Conservation (phyloP, 129 eudicot genomes). For the Chrysanthemum seticuspe region DNA sequence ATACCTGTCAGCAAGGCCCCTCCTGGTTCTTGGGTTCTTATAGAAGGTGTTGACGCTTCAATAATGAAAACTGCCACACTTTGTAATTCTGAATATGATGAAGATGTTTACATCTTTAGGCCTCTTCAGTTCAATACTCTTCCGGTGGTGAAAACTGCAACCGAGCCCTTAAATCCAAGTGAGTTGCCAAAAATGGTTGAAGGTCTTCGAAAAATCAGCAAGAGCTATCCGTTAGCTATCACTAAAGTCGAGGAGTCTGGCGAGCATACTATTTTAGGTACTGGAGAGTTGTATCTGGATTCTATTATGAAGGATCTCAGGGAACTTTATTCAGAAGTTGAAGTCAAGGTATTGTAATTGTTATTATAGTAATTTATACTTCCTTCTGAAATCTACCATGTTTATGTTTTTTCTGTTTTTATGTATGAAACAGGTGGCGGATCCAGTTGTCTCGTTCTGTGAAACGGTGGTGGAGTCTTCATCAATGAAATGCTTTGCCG, state of each 20-base stretch:
- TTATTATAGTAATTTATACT: neutral
- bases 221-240: conserved; percentile 94
- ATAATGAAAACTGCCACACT: conserved; percentile 99
- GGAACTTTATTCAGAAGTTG: conserved; percentile 98
- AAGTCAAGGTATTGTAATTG: conserved; percentile 68
- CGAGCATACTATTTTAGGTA: conserved; percentile 97
- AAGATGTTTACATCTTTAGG: conserved; percentile 86
- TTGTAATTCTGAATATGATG: conserved; percentile 67
- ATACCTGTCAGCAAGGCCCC: conserved; percentile 90
- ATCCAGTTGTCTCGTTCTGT: conserved; percentile 97
- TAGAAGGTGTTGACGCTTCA: conserved; percentile 99
- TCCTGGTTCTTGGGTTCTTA: conserved; percentile 99
- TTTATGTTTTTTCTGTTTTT: neutral
- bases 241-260: conserved; percentile 99
- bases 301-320: conserved; percentile 98
- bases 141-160: conserved; percentile 98
- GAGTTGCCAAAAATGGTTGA: conserved; percentile 99
- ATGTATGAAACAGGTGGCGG: conserved; percentile 69
- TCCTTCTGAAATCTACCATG: neutral
- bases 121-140: conserved; percentile 96
- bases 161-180: conserved; percentile 97
- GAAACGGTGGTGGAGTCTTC: conserved; percentile 98
- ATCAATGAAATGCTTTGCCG: conserved; percentile 98
- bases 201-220: conserved; percentile 95
- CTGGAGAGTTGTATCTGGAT: conserved; percentile 94